These are phyloP conservation scores for Solanum megistacrolobum DNA, from an alignment of 257 asterid species.

Conservation along the genomic window DNA sequence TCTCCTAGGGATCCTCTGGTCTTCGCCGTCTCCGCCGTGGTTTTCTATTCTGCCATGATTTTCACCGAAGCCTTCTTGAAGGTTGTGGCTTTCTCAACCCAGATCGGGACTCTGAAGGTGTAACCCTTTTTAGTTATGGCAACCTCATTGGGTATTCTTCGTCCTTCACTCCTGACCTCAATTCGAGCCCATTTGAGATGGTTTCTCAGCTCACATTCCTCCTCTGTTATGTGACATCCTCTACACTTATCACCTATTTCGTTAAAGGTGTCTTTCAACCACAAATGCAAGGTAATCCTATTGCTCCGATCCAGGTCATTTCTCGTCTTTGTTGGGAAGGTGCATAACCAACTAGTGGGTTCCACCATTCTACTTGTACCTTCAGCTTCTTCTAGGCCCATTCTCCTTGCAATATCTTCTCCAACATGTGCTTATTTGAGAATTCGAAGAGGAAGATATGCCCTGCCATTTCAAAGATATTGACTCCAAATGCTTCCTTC, in stretches of 20 bases:
- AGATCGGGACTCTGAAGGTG: neutral
- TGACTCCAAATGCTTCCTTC: neutral
- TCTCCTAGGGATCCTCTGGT: neutral
- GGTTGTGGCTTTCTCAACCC: neutral
- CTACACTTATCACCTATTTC: neutral
- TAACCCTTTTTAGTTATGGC: neutral
- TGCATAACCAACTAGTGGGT: neutral
- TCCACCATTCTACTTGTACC: neutral
- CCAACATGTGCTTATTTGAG: neutral
- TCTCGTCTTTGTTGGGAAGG: neutral
- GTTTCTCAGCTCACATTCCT: neutral
- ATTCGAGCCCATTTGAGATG: neutral
- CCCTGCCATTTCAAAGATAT: neutral
- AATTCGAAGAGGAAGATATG: neutral
- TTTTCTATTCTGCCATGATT: neutral
- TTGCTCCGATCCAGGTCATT: neutral
- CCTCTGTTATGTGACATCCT: neutral
- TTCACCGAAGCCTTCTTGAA: neutral
- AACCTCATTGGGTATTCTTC: neutral
- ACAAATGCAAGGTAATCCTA: neutral
- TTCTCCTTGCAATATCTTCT: neutral
- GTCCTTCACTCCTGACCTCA: neutral
- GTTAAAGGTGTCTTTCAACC: neutral
- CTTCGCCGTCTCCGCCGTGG: neutral
- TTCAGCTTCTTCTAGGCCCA: neutral